Conservation (phyloP, 2,329 filamentous ascomycete genomes). For the Ophiocordyceps sinensis region DNA sequence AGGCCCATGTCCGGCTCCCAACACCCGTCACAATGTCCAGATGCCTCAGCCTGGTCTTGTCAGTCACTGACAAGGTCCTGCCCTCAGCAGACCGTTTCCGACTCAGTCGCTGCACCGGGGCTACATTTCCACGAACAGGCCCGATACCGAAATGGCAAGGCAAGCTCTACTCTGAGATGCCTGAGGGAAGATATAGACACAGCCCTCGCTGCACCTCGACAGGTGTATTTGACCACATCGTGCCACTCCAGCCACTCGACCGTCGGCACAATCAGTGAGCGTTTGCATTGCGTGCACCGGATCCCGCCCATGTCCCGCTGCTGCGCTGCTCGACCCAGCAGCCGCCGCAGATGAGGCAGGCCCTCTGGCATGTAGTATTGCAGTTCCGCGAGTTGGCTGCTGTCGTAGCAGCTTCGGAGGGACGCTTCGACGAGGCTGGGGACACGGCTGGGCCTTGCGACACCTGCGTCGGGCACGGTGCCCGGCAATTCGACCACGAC, state of each 20-base stretch:
- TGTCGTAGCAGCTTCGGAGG: conserved; percentile 30
- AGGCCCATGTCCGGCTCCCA: too few species aligned
- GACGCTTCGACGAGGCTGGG: conserved; percentile 37
- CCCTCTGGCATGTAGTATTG: conserved; percentile 26
- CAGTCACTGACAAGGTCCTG: too few species aligned
- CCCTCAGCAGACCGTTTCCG: too few species aligned
- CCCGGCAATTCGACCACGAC: conserved; percentile 9
- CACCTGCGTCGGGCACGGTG: conserved; percentile 3
- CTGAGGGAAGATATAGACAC: conserved; percentile 10
- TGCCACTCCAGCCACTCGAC: conserved; percentile 52
- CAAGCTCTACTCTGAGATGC: conserved; percentile 19
- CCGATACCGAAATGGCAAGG: conserved; percentile 30
- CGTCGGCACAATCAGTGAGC: conserved; percentile 32
- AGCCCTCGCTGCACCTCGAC: too few species aligned
- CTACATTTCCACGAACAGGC: conserved; percentile 37
- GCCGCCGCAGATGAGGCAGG: conserved; percentile 22
- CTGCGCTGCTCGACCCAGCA: conserved; percentile 23
- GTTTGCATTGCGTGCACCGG: conserved; percentile 36
- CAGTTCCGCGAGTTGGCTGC: conserved; percentile 26
- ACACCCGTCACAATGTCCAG: too few species aligned
- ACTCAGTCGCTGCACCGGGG: conserved; percentile 9
- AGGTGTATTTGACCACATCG: conserved; percentile 15
- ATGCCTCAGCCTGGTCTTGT: too few species aligned
- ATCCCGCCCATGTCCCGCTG: conserved; percentile 33
- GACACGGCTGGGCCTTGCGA: conserved; percentile 18